These are phyloP conservation scores for Chenopodium suecicum DNA, from an alignment of 148 eudicot genomes.

Conservation along the genomic window DNA sequence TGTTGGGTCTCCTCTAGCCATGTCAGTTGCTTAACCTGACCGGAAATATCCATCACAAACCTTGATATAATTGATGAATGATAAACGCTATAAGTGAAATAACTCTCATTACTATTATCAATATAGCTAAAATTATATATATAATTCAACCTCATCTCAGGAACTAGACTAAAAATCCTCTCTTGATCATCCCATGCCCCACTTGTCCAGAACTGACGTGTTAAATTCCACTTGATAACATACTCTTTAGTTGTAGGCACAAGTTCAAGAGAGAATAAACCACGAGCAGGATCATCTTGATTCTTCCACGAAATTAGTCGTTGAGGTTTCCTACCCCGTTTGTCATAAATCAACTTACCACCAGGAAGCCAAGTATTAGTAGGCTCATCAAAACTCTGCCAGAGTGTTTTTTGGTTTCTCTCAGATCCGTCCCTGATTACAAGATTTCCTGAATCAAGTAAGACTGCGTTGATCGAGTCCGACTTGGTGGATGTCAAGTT, in stretches of 20 bases:
- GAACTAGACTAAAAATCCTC: conserved; percentile 44
- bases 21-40: conserved; percentile 41
- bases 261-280: conserved; percentile 44
- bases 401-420: not conserved
- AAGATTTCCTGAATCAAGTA: conserved; percentile 49
- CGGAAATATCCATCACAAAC: conserved; percentile 53
- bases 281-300: conserved; percentile 46
- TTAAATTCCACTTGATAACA: conserved; percentile 43
- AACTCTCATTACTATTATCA: conserved; percentile 48
- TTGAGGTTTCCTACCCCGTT: conserved; percentile 18
- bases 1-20: conserved; percentile 36
- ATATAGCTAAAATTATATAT: conserved; percentile 50
- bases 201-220: conserved; percentile 34
- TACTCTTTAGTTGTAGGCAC: conserved; percentile 33
- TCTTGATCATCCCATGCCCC: conserved; percentile 39
- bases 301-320: conserved; percentile 52
- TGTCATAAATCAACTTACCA: conserved; percentile 37
- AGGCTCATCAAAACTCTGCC: conserved; percentile 27
- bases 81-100: conserved; percentile 43
- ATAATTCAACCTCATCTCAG: conserved; percentile 53
- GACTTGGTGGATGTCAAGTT: conserved; percentile 15
- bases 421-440: conserved; percentile 34
- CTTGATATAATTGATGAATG: conserved; percentile 39
- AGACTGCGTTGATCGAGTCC: conserved; percentile 34
- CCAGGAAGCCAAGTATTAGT: conserved; percentile 57